These are phyloP conservation scores for Aspergillus arachidicola DNA, from an alignment of 2,329 filamentous ascomycete species.

Conservation along the genomic window DNA sequence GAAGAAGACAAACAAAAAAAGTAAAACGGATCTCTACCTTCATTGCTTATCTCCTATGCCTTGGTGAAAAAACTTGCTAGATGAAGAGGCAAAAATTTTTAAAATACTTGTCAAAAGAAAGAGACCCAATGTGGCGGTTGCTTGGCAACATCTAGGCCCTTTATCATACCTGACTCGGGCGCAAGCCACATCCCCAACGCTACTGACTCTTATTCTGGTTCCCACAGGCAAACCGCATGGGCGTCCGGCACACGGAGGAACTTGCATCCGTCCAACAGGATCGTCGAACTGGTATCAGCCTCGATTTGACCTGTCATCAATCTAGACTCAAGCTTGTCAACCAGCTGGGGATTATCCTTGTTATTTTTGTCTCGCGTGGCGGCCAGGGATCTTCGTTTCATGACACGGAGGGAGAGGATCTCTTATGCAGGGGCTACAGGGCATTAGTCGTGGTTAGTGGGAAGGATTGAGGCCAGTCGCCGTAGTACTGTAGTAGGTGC, in stretches of 20 bases:
- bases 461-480: background rate
- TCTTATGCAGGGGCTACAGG: conserved; percentile 1
- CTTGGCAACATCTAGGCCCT: conserved; percentile 5
- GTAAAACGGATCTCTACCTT: background rate
- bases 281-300: background rate
- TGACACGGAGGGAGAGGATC: background rate
- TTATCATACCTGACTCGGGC: conserved; percentile 10
- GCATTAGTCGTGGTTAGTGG: background rate
- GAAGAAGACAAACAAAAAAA: background rate
- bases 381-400: conserved; percentile 28
- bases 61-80: background rate
- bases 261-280: conserved; percentile 8
- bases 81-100: background rate
- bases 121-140: background rate
- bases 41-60: background rate
- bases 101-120: background rate
- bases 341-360: conserved; percentile 16
- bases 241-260: conserved; percentile 3
- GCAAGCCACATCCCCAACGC: conserved; percentile 14
- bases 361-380: conserved; percentile 28
- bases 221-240: conserved; percentile 4
- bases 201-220: conserved; percentile 10
- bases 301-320: background rate
- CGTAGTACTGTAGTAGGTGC: background rate
- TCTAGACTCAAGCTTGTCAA: conserved; percentile 17